Evolutionary conservation across 129 eudicot genomes (phyloP).

Genomic region (Centaurea solstitialis): DNA sequence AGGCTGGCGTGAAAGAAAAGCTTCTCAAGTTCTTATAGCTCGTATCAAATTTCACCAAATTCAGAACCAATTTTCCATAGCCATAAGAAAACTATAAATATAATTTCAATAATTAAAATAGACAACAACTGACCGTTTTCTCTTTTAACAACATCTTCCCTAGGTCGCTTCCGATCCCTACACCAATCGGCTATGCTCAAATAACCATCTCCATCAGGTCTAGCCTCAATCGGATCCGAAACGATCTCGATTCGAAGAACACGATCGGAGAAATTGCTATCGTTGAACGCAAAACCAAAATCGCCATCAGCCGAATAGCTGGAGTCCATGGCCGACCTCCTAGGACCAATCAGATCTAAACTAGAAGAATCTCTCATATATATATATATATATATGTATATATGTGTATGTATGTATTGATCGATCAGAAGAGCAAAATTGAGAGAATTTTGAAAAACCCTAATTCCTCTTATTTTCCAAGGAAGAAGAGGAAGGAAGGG

Average conservation of each 20-base stretch:
- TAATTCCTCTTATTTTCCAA: conserved; percentile 6
- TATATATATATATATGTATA: too few species aligned
- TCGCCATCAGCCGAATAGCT: conserved; percentile 34
- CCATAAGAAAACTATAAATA: background rate
- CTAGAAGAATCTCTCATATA: conserved; percentile 29
- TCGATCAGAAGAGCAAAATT: background rate
- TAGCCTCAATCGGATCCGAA: conserved; percentile 34
- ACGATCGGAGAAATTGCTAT: conserved; percentile 81
- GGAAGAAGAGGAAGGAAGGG: background rate
- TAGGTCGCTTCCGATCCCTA: conserved; percentile 63
- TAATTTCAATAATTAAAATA: background rate
- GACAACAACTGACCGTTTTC: conserved; percentile 40
- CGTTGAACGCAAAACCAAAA: conserved; percentile 81
- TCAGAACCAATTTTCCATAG: background rate
- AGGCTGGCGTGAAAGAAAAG: background rate
- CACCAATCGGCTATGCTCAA: conserved; percentile 49
- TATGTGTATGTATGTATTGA: background rate
- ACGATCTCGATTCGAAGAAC: conserved; percentile 58
- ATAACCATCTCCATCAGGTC: conserved; percentile 31
- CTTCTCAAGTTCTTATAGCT: background rate
- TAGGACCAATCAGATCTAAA: conserved; percentile 19
- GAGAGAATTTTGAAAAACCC: conserved; percentile 20
- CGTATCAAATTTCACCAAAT: background rate
- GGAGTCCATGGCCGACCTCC: conserved; percentile 19
- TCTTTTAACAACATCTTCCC: conserved; percentile 48